phyloP scores from a whole-genome alignment of 768 basidiomycete species.

The Artomyces pyxidatus region DNA sequence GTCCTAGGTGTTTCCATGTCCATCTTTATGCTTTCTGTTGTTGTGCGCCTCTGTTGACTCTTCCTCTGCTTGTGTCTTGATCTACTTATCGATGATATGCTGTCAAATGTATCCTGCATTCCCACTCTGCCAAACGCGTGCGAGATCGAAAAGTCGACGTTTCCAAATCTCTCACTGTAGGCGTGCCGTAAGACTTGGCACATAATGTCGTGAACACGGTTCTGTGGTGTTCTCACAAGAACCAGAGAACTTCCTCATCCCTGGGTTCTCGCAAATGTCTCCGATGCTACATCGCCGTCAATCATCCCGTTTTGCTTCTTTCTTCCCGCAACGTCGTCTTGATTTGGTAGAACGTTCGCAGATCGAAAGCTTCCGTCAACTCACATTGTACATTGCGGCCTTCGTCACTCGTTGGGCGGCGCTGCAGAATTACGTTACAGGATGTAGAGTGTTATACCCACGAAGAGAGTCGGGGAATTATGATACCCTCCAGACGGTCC shows the following conservation, averaged over 20 bases:
- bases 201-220: no score
- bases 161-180: no score
- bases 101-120: background rate
- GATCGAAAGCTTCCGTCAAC: background rate
- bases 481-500: no score
- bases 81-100: background rate
- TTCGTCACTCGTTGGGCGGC: background rate
- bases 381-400: background rate
- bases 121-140: background rate
- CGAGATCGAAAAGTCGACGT: no score
- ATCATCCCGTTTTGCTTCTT: background rate
- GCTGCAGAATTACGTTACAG: constrained; percentile 1
- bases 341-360: background rate
- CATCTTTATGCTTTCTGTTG: background rate
- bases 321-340: constrained; percentile 1
- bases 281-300: background rate
- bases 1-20: background rate
- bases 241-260: background rate
- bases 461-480: background rate
- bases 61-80: background rate
- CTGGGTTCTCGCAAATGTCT: background rate
- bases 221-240: background rate
- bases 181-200: no score
- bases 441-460: background rate
- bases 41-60: background rate